Base-by-base conservation (phyloP, 1,284 basidiomycete genomes). In the Irpex sp. region DNA sequence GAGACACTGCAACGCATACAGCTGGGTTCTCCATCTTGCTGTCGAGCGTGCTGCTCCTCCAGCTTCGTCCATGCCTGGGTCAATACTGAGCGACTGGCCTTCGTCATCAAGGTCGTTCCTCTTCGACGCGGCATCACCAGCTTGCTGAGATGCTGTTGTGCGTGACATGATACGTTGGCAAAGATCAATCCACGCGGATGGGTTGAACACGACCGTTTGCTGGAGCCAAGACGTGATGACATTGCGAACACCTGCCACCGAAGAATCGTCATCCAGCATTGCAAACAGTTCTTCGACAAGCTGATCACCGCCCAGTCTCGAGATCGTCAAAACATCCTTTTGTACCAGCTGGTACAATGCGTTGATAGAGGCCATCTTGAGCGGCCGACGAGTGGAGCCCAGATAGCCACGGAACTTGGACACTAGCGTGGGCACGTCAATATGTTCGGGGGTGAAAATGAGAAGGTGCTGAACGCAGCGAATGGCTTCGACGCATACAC, bases 271-370 rank as follows among this genome's bases (percentile, higher is more conserved):
- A 73, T 99, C 97, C 38, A 99, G 79, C 85, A 98, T 92, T 0
- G 89, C 91, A 73, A 99, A 98, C 6, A 99, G 82, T 68, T 97
- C 93, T 72, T 97, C 94, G 0, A 99, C 97, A 6, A 99, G 84
- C 57, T 85, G 85, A 75, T 98, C 96, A 1, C 97, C 97, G 15
- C 97, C 97, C 2, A 98, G 78, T 70, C 92, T 92, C 13, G 95
- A 97, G 85, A 99, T 94, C 4, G 90, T 82, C 3, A 96, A 76
- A 0, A 96, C 96, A 75, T 99, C 95, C 65, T 94, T 91, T 77
- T 99, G 97, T 0, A 98, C 96, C 19, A 99, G 91, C 73, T 98
- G 97, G 73, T 99, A 98, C 17, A 99, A 81, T 0, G 94, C 95
- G 69, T 97, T 95, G 73, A 98, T 97, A 0, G 96, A 94, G 1